Conservation (phyloP, 768 basidiomycete species). For the Lanmaoa pseudosensibilis region DNA sequence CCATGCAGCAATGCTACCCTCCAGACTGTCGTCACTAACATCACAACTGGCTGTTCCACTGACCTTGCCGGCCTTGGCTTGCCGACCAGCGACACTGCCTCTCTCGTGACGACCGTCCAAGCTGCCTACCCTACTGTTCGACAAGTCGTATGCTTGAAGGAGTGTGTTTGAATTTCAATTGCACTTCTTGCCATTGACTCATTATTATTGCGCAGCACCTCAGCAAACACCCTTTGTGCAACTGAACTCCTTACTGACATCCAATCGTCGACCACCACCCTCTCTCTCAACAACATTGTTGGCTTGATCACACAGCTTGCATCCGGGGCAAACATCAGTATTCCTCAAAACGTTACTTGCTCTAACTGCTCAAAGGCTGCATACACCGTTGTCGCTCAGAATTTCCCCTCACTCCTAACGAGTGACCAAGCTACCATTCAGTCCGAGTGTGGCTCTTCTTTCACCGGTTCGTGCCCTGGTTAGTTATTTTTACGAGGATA, state of each 20-base stretch:
- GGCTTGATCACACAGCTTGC: constrained; percentile 5
- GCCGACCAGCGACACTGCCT: constrained; percentile 8
- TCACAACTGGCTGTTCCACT: constrained; percentile 51
- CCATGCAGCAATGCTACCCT: constrained; percentile 64
- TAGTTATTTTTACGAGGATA: background rate
- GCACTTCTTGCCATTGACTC: background rate
- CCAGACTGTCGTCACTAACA: constrained; percentile 49
- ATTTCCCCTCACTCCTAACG: constrained; percentile 38
- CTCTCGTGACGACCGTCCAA: constrained; percentile 44
- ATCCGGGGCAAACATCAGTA: constrained; percentile 6
- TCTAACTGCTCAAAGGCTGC: constrained; percentile 53
- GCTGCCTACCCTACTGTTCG: constrained; percentile 56
- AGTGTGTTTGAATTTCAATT: constrained; percentile 44
- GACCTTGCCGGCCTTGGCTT: constrained; percentile 37
- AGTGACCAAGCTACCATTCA: constrained; percentile 30
- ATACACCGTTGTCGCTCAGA: constrained; percentile 43
- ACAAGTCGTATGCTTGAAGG: constrained; percentile 58
- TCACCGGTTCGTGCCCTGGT: constrained; percentile 46
- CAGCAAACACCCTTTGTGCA: constrained; percentile 49
- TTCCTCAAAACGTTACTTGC: constrained; percentile 47
- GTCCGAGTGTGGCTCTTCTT: constrained; percentile 47
- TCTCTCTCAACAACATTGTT: constrained; percentile 22
- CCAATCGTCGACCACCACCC: constrained; percentile 36
- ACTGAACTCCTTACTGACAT: constrained; percentile 56
- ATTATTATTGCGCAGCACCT: constrained; percentile 28